These are phyloP conservation scores for Pseudogymnoascus sp. DNA, from an alignment of 2,329 filamentous ascomycete species.

Conservation along the genomic window DNA sequence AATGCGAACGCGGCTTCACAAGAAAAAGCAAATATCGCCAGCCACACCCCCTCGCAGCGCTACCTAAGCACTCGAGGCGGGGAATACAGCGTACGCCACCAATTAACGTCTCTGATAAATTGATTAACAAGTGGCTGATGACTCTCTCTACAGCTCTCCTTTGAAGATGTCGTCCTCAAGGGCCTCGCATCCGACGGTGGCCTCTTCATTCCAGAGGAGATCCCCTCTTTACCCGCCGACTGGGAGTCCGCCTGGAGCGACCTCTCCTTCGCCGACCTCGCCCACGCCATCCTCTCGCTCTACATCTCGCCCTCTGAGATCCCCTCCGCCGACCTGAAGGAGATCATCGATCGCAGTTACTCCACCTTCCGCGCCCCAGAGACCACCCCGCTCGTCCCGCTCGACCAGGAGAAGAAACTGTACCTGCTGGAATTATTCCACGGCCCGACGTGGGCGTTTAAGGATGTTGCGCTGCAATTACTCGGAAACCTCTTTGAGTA, in stretches of 20 bases:
- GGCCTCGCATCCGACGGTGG: constrained; percentile 80
- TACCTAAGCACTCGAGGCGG: constrained; percentile 56
- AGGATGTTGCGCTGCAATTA: constrained; percentile 89
- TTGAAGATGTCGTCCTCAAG: constrained; percentile 85
- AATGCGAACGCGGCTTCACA: background rate
- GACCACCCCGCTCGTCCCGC: constrained; percentile 69
- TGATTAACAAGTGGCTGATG: constrained; percentile 12
- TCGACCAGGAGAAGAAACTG: constrained; percentile 63
- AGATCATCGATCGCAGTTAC: constrained; percentile 78
- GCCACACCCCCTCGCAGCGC: constrained; percentile 43
- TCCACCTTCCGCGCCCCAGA: constrained; percentile 76
- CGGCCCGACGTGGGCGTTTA: constrained; percentile 90
- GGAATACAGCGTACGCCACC: constrained; percentile 46
- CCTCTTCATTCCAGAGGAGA: constrained; percentile 78
- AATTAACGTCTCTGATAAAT: constrained; percentile 11
- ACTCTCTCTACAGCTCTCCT: constrained; percentile 56
- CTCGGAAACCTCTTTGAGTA: constrained; percentile 95
- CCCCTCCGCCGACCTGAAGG: constrained; percentile 66
- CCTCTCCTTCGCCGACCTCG: constrained; percentile 71
- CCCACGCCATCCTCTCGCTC: constrained; percentile 74
- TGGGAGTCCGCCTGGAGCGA: constrained; percentile 67
- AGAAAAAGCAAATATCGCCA: constrained; percentile 8
- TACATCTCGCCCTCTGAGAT: constrained; percentile 84
- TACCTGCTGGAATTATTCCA: constrained; percentile 93
- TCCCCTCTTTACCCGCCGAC: constrained; percentile 54